These are phyloP conservation scores for Kodamaea leandrae DNA, from an alignment of 805 yeast species.

Conservation along the genomic window DNA sequence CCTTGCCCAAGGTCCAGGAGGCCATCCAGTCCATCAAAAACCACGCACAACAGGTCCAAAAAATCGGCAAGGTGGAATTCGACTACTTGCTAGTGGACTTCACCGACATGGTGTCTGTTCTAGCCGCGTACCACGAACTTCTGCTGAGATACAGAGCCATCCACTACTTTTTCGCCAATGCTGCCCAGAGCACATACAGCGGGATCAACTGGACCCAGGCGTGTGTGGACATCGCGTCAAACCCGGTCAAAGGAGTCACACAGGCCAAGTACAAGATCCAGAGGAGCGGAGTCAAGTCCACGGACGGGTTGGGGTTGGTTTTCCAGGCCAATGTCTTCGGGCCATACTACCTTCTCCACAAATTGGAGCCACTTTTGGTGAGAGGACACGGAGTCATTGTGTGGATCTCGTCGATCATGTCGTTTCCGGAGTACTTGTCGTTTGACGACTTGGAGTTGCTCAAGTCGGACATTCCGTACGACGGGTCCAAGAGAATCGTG, in stretches of 20 bases:
- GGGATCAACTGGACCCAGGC: conserved; percentile 90
- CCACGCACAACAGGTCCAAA: conserved; percentile 31
- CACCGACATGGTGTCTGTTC: conserved; percentile 80
- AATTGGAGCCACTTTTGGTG: conserved; percentile 53
- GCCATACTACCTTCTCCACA: conserved; percentile 81
- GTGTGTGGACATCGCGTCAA: conserved; percentile 55
- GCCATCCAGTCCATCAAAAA: conserved; percentile 51
- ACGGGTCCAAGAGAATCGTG: conserved; percentile 84
- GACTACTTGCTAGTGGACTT: conserved; percentile 91
- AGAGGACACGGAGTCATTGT: conserved; percentile 58
- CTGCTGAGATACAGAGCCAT: conserved; percentile 59
- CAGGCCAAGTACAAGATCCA: conserved; percentile 85
- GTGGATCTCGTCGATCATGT: conserved; percentile 89
- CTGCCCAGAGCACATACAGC: conserved; percentile 83
- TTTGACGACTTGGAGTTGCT: conserved; percentile 73
- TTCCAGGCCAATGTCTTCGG: conserved; percentile 97
- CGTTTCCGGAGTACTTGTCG: conserved; percentile 71
- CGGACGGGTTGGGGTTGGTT: conserved; percentile 79
- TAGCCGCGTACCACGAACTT: conserved; percentile 71
- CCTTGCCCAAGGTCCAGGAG: conserved; percentile 79
- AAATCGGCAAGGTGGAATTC: conserved; percentile 66
- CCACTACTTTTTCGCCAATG: conserved; percentile 80
- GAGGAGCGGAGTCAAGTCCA: conserved; percentile 68
- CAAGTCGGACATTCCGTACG: conserved; percentile 68
- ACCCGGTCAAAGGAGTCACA: conserved; percentile 83